phyloP scores from a whole-genome alignment of 305 asterid species.

The Fraxinus paxiana region DNA sequence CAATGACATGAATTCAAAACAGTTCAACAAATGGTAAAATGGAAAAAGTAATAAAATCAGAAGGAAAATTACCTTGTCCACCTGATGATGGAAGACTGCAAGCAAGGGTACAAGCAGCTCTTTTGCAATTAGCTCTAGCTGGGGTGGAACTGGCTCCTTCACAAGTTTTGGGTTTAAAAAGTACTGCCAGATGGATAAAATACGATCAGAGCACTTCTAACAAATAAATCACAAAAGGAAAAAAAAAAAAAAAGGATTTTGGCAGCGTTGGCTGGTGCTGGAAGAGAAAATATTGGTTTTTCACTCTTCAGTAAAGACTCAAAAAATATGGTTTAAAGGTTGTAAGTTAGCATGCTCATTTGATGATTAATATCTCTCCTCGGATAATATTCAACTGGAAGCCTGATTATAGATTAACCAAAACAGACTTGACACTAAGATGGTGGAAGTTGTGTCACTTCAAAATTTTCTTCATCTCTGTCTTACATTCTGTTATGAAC shows the following conservation, averaged over 20 bases:
- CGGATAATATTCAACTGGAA: not conserved
- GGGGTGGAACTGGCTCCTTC: slow-evolving; percentile 49
- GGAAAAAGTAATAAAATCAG: not conserved
- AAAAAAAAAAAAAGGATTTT: not conserved
- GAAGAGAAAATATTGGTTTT: not conserved
- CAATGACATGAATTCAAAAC: not conserved
- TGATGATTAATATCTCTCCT: not conserved
- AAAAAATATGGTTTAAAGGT: not conserved
- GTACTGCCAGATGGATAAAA: slow-evolving; percentile 31
- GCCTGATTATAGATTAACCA: not conserved
- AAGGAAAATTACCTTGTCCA: slow-evolving; percentile 26
- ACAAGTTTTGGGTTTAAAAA: slow-evolving; percentile 38
- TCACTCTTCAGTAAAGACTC: not conserved
- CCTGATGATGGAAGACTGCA: slow-evolving; percentile 33
- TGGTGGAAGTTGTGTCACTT: not conserved
- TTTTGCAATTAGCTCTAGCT: slow-evolving; percentile 39
- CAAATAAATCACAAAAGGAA: not conserved
- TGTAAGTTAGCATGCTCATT: not conserved
- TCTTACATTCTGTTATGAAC: not conserved
- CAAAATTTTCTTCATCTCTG: not conserved
- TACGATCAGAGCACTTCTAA: not conserved
- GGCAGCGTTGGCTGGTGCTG: not conserved
- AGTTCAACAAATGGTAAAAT: not conserved
- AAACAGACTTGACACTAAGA: not conserved
- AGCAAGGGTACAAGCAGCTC: slow-evolving; percentile 43